Evolutionary conservation across 2,329 filamentous ascomycete species (phyloP).

Genomic region (Cladorrhinum sp.): DNA sequence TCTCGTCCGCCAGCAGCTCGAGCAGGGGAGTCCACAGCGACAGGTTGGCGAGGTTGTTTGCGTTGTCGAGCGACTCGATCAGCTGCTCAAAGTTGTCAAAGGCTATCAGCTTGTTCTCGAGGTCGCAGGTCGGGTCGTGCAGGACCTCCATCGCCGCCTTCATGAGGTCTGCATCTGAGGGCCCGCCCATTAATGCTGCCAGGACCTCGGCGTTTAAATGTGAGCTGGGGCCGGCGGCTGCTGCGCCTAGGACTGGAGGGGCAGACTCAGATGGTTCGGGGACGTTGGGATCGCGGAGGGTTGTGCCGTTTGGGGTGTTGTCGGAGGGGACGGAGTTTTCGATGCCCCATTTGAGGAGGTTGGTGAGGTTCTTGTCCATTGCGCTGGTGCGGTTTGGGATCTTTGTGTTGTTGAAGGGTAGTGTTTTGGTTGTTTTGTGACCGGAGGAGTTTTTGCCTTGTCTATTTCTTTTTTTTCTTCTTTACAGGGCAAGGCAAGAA

Average conservation of each 20-base stretch:
- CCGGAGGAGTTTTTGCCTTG: neutral
- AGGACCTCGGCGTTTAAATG: conserved; percentile 68
- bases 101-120: conserved; percentile 75
- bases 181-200: conserved; percentile 73
- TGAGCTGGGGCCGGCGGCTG: conserved; percentile 31
- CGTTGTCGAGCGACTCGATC: conserved; percentile 91
- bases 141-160: conserved; percentile 76
- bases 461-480: neutral
- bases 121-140: conserved; percentile 52
- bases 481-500: too few species aligned
- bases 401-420: conserved; percentile 7
- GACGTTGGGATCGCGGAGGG: conserved; percentile 35
- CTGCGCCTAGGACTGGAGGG: conserved; percentile 28
- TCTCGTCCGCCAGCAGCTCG: conserved; percentile 62
- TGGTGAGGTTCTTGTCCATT: conserved; percentile 36
- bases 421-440: neutral
- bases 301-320: conserved; percentile 18
- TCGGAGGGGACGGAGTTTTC: conserved; percentile 28
- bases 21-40: conserved; percentile 81
- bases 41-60: conserved; percentile 82
- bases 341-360: conserved; percentile 40
- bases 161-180: conserved; percentile 92
- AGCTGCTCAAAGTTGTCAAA: conserved; percentile 96
- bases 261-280: conserved; percentile 21
- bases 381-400: conserved; percentile 6